Conservation (phyloP, 345 rosid genomes). For the Lepidium sativum region DNA sequence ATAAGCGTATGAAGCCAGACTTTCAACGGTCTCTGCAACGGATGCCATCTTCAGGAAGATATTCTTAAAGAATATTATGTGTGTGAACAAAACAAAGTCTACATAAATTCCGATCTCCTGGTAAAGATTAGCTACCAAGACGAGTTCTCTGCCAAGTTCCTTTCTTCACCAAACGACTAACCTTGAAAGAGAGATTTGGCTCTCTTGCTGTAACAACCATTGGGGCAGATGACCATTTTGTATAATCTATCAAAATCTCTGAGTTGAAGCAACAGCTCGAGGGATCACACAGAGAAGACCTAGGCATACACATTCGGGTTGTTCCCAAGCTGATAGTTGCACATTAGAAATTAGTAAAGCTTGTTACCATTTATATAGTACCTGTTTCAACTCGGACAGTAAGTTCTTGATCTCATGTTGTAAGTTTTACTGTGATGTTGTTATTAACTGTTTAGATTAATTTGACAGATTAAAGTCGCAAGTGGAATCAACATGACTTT, state of each 20-base stretch:
- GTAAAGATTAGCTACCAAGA: neutral
- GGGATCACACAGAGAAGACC: conserved; percentile 3
- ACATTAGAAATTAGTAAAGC: neutral
- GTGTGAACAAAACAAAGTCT: neutral
- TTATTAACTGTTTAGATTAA: neutral
- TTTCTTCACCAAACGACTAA: neutral
- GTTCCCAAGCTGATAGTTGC: conserved; percentile 12
- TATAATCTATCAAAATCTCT: conserved; percentile 1
- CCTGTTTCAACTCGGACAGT: neutral
- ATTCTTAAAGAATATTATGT: conserved; percentile 28
- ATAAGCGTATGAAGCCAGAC: conserved; percentile 67
- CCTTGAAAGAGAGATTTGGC: neutral
- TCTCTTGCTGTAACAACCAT: neutral
- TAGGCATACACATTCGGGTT: conserved; percentile 3
- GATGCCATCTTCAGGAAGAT: conserved; percentile 77
- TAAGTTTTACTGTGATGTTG: neutral
- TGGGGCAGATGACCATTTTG: conserved; percentile 10
- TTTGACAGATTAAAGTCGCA: neutral
- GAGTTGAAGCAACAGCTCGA: conserved; percentile 10
- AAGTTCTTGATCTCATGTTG: neutral
- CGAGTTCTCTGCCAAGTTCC: conserved; percentile 4
- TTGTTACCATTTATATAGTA: neutral
- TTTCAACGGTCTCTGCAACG: conserved; percentile 57
- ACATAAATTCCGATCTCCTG: neutral
- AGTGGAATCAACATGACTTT: conserved; percentile 8